These are phyloP conservation scores for Blastomyces silverae DNA, from an alignment of 2,329 filamentous ascomycete genomes.

Conservation along the genomic window DNA sequence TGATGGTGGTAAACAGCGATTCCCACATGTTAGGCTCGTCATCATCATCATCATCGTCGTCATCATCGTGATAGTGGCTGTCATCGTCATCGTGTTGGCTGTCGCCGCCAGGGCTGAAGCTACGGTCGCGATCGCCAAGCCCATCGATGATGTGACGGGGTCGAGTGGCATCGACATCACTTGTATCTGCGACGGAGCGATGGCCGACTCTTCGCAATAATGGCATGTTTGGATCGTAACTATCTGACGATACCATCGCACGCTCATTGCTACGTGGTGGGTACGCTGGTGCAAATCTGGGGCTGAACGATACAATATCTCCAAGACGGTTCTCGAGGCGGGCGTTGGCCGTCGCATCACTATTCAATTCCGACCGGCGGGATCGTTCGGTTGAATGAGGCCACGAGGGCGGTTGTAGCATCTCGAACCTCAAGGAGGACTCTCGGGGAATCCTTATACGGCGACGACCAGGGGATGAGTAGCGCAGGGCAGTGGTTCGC, in stretches of 20 bases:
- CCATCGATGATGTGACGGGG: slow-evolving; percentile 54
- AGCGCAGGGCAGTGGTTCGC: slow-evolving; percentile 30
- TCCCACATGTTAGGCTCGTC: slow-evolving; percentile 62
- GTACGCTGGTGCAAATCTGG: slow-evolving; percentile 42
- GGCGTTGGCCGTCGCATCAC: neutral
- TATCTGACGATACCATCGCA: slow-evolving; percentile 19
- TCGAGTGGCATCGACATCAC: slow-evolving; percentile 20
- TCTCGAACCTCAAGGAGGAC: slow-evolving; percentile 30
- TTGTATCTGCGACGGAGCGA: slow-evolving; percentile 27
- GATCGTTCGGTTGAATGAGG: slow-evolving; percentile 24
- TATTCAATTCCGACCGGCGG: slow-evolving; percentile 1
- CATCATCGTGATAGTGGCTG: neutral
- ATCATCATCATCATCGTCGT: slow-evolving; percentile 25
- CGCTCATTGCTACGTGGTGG: slow-evolving; percentile 12
- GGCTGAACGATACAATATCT: slow-evolving; percentile 32
- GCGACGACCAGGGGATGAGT: slow-evolving; percentile 30
- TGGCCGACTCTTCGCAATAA: slow-evolving; percentile 33
- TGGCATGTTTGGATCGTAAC: slow-evolving; percentile 24
- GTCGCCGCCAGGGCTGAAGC: slow-evolving; percentile 55
- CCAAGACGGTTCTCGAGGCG: slow-evolving; percentile 15
- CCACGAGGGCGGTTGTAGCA: slow-evolving; percentile 26
- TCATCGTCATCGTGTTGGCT: slow-evolving; percentile 26
- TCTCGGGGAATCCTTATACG: slow-evolving; percentile 36
- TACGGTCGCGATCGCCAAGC: slow-evolving; percentile 76
- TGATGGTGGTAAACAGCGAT: slow-evolving; percentile 69